Conservation (phyloP, 2,329 filamentous ascomycete species). For the Cryoendolithus antarcticus region DNA sequence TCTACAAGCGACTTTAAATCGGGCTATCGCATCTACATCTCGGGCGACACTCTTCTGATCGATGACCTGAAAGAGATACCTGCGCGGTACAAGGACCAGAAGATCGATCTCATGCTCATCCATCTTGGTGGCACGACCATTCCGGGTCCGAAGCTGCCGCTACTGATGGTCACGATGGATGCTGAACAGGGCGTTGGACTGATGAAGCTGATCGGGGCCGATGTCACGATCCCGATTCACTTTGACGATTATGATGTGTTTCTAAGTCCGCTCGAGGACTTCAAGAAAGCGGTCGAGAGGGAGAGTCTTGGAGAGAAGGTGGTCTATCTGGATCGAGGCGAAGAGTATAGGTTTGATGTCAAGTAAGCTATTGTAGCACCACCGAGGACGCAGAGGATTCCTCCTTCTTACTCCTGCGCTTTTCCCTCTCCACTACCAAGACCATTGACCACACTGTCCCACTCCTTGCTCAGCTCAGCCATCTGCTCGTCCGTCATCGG, state of each 20-base stretch:
- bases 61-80: slow-evolving; percentile 52
- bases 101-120: slow-evolving; percentile 54
- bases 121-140: slow-evolving; percentile 57
- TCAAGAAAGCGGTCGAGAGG: slow-evolving; percentile 43
- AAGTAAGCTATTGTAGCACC: slow-evolving; percentile 11
- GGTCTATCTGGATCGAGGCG: slow-evolving; percentile 48
- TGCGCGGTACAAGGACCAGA: slow-evolving; percentile 38
- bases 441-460: too few relatives aligned
- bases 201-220: slow-evolving; percentile 46
- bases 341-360: slow-evolving; percentile 45
- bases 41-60: slow-evolving; percentile 51
- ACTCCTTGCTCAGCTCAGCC: too few relatives aligned
- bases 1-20: slow-evolving; percentile 25
- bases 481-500: not conserved
- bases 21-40: slow-evolving; percentile 48
- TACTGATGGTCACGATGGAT: slow-evolving; percentile 60
- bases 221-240: slow-evolving; percentile 52
- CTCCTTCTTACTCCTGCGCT: too few relatives aligned
- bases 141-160: slow-evolving; percentile 43
- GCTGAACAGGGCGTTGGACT: slow-evolving; percentile 49
- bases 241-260: slow-evolving; percentile 55
- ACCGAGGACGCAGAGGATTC: slow-evolving; percentile 6
- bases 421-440: too few relatives aligned
- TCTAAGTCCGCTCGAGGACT: slow-evolving; percentile 46
- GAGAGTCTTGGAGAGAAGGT: slow-evolving; percentile 42